Base-by-base conservation (phyloP, 805 yeast genomes). In the Limtongozyma cylindracea region DNA sequence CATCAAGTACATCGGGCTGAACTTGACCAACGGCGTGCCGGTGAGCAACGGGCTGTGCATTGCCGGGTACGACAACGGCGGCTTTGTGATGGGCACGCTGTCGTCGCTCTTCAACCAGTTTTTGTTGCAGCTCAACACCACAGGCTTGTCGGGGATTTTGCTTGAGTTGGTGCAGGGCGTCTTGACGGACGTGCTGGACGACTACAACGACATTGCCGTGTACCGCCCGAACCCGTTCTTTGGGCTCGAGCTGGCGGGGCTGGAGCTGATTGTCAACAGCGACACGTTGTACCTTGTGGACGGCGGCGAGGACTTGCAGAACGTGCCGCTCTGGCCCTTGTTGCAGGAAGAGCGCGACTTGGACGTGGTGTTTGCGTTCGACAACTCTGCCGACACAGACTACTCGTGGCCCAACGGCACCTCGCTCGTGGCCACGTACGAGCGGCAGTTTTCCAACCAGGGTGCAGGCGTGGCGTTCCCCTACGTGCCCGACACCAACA, bases 231-330 rank as follows among this genome's bases (percentile, higher is more conserved):
- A 74, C 35, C 91, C 91, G 18, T 53, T 70, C 45, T 10, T 4
- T 5, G n/a, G n/a, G 11, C 5, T 4, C 18, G 4, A 5, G n/a
- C 8, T 5, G 5, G 18, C 8, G 5, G 11, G 8, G 11, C 8
- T 9, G n/a, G 8, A 10, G 18, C 5, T 5, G 11, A 10, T 17
- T 5, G 40, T 43, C 12, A 27, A 43, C 3, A 39, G 54, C 21
- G 49, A 49, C 4, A 39, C 52, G 12, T 46, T 72, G 19, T 56
- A 47, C 33, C 48, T 74, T 27, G 77, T 62, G 15, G 91, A 74
- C 37, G 91, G 91, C 19, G 91, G 88, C 16, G 77, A 68, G 38
- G 84, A 73, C 38, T 25, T 53, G 6, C 78, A 71, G 39, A 71
- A 71, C 33, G 50, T 74, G 10, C 88, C 91, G 0, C 39, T 69